Conservation (phyloP, 208 protist species). For the Tritrichomonas foetus region DNA sequence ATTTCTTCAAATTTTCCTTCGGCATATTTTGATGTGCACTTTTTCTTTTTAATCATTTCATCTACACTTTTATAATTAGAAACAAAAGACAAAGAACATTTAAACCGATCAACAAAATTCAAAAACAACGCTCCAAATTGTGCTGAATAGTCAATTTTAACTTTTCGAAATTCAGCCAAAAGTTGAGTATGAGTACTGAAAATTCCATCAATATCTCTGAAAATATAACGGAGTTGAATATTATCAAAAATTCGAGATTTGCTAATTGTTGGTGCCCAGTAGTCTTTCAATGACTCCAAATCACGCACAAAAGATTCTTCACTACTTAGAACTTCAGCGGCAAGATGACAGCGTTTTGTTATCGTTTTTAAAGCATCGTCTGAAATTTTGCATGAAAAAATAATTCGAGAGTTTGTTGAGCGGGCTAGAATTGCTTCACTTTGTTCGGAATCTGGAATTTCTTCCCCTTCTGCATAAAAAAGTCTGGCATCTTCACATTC, state of each 20-base stretch:
- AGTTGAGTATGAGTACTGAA: background rate
- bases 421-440: no score
- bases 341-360: no score
- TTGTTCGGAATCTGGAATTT: no score
- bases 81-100: background rate
- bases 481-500: no score
- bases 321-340: no score
- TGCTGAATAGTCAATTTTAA: background rate
- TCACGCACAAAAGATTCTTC: no score
- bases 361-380: no score
- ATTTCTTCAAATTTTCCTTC: background rate
- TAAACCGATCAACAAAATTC: background rate
- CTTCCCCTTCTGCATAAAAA: no score
- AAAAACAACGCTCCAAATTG: background rate
- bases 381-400: no score
- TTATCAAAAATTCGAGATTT: constrained; percentile 4
- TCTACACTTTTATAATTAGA: background rate
- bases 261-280: background rate
- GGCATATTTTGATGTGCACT: background rate
- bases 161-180: background rate
- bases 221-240: background rate
- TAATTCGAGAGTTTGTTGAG: no score
- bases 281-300: background rate
- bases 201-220: background rate
- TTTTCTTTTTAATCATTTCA: background rate